Conservation (phyloP, 176 grass and related monocot species). For the Rhynchospora tenuis region DNA sequence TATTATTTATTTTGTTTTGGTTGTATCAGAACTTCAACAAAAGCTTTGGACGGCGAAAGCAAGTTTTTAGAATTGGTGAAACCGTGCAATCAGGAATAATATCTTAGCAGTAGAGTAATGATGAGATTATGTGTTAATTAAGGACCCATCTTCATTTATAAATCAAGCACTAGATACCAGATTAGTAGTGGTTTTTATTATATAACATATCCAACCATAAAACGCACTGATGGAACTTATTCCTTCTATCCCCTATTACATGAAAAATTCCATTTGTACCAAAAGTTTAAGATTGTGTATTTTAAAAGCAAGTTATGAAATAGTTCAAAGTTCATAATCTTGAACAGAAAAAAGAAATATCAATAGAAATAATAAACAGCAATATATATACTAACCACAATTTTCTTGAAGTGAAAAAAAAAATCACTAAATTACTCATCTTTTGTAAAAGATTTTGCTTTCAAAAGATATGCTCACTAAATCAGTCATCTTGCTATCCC, state of each 20-base stretch:
- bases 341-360: too few species aligned
- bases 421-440: too few species aligned
- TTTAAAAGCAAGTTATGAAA: too few species aligned
- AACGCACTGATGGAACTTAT: background rate
- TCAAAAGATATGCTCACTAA: too few species aligned
- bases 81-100: constrained; percentile 7
- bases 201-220: constrained; percentile 20
- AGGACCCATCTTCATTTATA: background rate
- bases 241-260: background rate
- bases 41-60: background rate
- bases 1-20: background rate
- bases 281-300: too few species aligned
- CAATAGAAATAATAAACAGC: too few species aligned
- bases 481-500: too few species aligned
- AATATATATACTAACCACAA: too few species aligned
- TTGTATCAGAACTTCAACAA: background rate
- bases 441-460: too few species aligned
- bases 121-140: constrained; percentile 18
- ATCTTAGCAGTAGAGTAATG: constrained; percentile 7
- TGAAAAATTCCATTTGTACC: background rate
- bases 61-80: background rate
- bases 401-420: too few species aligned
- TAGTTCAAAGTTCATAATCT: too few species aligned
- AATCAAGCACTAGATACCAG: constrained; percentile 13
- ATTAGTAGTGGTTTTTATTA: constrained; percentile 21